Evolutionary conservation across 2,329 filamentous ascomycete species (phyloP), one percentile per base, ranked within the genome.

Genomic region (Colletotrichum lentis): DNA sequence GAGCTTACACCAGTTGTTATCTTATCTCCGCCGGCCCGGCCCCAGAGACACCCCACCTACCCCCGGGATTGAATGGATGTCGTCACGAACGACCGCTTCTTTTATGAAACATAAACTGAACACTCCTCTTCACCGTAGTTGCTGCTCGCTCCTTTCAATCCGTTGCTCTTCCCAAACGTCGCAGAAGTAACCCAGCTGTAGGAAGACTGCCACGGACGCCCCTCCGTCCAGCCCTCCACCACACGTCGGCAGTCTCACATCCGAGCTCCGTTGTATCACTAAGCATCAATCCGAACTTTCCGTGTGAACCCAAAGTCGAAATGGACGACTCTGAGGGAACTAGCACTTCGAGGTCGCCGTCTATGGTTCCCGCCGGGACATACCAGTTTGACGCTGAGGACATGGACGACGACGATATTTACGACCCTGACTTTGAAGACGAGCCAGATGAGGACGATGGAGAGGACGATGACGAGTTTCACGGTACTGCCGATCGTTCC

Each of bases 391-490:
- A 55, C 12, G 43, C 52, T 7, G 73, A 72, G n/a, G 75, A 78
- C 44, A 74, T 78, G 5, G 76, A 78, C 12, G 77, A 78, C 16
- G 78, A 78, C 22, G 75, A 76, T n/a, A 77, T 77, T 22, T 67
- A 73, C 24, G 72, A 73, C 18, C 67, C 69, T 10, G 73, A 76
- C 14, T 72, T 71, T 44, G 62, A 72, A 50, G 72, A 76, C n/a
- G 73, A 73, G 39, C 57, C 75, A 2, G 73, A 74, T 7, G 73
- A 71, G 18, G 72, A 73, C 3, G 72, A 72, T 2, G 68, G 46
- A 12, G 72, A 73, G 14, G 70, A 68, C 5, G 67, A 67, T 49
- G 69, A 70, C n/a, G 72, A 69, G 11, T 71, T 65, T 35, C 60
- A 72, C 24, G 66, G 66, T 69, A 44, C 35, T 20, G 7, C 22